Base-by-base conservation (phyloP, 108 stramenopile genomes). In the Pseudonitzschia delicatissima region DNA sequence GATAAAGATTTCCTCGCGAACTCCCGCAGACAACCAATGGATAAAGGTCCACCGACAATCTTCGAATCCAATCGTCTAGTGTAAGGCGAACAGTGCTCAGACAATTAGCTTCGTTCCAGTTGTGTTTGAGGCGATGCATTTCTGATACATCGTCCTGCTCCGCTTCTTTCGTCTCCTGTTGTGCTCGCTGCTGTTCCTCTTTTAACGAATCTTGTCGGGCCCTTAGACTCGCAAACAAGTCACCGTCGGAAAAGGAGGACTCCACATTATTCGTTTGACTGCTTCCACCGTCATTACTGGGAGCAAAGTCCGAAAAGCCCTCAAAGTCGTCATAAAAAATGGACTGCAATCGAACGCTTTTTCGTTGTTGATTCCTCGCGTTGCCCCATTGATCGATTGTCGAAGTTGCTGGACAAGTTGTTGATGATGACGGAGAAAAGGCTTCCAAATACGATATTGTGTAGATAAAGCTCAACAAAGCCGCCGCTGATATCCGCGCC, bases 21-120 rank as follows among this genome's bases (percentile, higher is more conserved):
- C 68, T 79, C 4, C 91, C 91, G 61, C 82, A 83, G 2, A 74
- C 91, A 0, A 74, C 87, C 59, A 85, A 63, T 2, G 91, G 91
- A 65, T 87, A 92, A 25, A 45, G 36, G 1, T 83, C 84, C 25
- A 92, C 66, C 49, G 72, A 76, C 2, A 92, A 53, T n/a, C 91
- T 77, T 52, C 91, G 74, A 5, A 88, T 73, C 86, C 86, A 92
- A 62, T 92, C 91, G 31, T 73, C 57, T 37, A 81, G 23, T 20
- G 57, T 33, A 18, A 81, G 47, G 8, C 68, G 75, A 2, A 81
- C 64, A 0, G 64, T 53, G 28, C 69, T 66, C 2, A 34, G 17
- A 51, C 75, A 76, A 27, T 68, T 53, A 0, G 80, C 71, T 18
- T 66, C 61, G 20, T 34, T 59, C 80, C 80, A 81, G 42, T 76